Base-by-base conservation (phyloP, 2,329 filamentous ascomycete genomes). In the Colletotrichum tanaceti region DNA sequence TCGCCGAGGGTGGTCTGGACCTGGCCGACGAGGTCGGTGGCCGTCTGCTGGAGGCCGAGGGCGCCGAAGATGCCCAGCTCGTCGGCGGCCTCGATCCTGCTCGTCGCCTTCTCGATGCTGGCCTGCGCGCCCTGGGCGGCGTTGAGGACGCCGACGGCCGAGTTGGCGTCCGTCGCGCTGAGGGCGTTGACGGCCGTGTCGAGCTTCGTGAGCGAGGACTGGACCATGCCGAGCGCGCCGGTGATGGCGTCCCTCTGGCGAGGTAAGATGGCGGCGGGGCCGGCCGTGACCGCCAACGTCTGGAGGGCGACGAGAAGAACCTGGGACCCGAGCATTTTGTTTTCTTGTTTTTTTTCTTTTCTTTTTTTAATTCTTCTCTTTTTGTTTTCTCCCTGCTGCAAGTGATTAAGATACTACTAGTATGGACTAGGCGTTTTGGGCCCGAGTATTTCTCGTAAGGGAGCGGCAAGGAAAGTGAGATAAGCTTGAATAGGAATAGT, bases 1-100 rank as follows among this genome's bases (percentile, higher is more conserved):
- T 65, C 62, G 50, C 55, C 62, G 20, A 69, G 66, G 1, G 66
- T 69, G 13, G 66, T 69, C 24, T 55, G 24, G 18, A 69, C 66
- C 38, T 60, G 55, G 1, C 14, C 32, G 1, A 69, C 66, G 7
- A 69, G 47, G 4, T 18, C 66, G 7, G 5, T 24, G 28, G 66
- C 66, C 20, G 62, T 66, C 55, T 69, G 62, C 57, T 69, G 66
- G 5, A 69, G 66, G 1, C 66, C 66, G 18, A 69, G 66, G 13
- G 66, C 66, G 11, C 62, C 62, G 24, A 69, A 18, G 13, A 69
- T 16, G 14, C 62, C 57, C 16, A 69, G 3, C 28, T 57, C 46
- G 38, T 66, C 43, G 38, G 66, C 66, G 5, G 43, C 28, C 4
- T 50, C 28, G 49, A 69, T 69, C 62, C 50, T 65, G 11, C 38